phyloP scores from a whole-genome alignment of 352 stramenopile species.

The Globisporangium cystogenes region DNA sequence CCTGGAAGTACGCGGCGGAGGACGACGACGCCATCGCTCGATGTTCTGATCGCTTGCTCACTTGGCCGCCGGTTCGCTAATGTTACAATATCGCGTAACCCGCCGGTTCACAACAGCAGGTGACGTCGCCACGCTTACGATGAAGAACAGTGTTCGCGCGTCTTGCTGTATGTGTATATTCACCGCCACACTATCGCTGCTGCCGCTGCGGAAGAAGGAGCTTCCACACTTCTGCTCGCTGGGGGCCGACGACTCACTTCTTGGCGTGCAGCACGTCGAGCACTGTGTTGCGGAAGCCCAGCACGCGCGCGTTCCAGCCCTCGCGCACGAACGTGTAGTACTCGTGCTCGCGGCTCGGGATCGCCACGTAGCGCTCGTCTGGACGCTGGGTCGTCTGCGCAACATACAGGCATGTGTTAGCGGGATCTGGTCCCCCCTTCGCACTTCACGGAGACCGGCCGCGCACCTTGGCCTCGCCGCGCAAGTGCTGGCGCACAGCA shows the following conservation, averaged over 20 bases:
- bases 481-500: slow-evolving; percentile 60
- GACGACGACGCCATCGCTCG: not conserved
- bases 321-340: slow-evolving; percentile 75
- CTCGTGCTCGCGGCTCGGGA: slow-evolving; percentile 73
- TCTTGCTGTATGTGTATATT: too few relatives aligned
- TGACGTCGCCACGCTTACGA: not conserved
- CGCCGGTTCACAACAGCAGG: too few relatives aligned
- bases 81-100: too few relatives aligned
- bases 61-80: too few relatives aligned
- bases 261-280: slow-evolving; percentile 49
- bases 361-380: slow-evolving; percentile 50
- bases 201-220: not conserved
- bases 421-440: too few relatives aligned
- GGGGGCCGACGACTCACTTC: slow-evolving; percentile 8
- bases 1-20: slow-evolving; percentile 56
- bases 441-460: not conserved
- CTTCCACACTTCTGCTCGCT: not conserved
- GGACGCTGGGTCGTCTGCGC: slow-evolving; percentile 6
- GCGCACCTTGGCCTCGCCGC: slow-evolving; percentile 24
- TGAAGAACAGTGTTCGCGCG: too few relatives aligned
- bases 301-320: slow-evolving; percentile 66
- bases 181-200: not conserved
- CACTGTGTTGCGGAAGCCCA: slow-evolving; percentile 51
- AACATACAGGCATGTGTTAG: not conserved
- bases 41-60: too few relatives aligned